A percentile compares a stretch with the other conserved stretches of the same genome.
Evolutionary conservation across 805 yeast genomes (phyloP).

Genomic region (Wickerhamiella dianesei): DNA sequence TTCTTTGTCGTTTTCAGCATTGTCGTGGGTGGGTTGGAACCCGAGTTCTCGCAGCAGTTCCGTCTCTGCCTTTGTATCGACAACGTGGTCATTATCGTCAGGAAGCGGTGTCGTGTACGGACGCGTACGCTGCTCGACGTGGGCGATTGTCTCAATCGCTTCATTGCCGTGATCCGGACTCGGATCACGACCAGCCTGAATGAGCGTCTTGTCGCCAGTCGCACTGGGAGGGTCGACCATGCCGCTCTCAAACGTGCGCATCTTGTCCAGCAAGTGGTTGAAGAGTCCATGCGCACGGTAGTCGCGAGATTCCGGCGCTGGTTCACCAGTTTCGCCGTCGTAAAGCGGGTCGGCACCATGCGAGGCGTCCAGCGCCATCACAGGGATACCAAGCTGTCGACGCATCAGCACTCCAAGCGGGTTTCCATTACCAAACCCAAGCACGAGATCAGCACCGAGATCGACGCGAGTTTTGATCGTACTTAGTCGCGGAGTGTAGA

Average conservation of each 20-base stretch:
- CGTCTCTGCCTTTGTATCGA: slow-evolving; percentile 9
- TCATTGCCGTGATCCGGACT: slow-evolving; percentile 21
- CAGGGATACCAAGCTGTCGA: slow-evolving; percentile 30
- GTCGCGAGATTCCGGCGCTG: slow-evolving; percentile 21
- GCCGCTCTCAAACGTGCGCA: slow-evolving; percentile 25
- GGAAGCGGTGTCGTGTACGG: slow-evolving; percentile 18
- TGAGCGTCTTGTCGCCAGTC: slow-evolving; percentile 28
- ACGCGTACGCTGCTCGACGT: slow-evolving; percentile 26
- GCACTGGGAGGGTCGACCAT: slow-evolving; percentile 18
- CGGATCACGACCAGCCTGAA: slow-evolving; percentile 29
- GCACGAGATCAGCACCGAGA: slow-evolving; percentile 29
- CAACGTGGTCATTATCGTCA: slow-evolving; percentile 1
- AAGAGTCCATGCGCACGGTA: slow-evolving; percentile 26
- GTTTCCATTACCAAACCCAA: slow-evolving; percentile 31
- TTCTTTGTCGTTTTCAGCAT: slow-evolving; percentile 13
- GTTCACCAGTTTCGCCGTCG: slow-evolving; percentile 25
- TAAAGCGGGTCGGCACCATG: slow-evolving; percentile 20
- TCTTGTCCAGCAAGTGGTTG: slow-evolving; percentile 26
- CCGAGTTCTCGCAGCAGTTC: slow-evolving; percentile 5
- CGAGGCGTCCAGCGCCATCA: slow-evolving; percentile 24
- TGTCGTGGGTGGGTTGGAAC: slow-evolving; percentile 1
- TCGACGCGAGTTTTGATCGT: slow-evolving; percentile 23
- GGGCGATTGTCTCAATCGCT: slow-evolving; percentile 27
- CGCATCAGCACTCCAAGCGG: slow-evolving; percentile 29
- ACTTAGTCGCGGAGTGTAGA: slow-evolving; percentile 24